phyloP scores from a whole-genome alignment of 306 rosid genomes.

The cucumber (Cucumis sativus) region Cucumber_9930_V3 NC_026661.2:11248501-11249000 shows the following conservation, averaged over 20 bases:
- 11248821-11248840: background rate
- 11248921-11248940: background rate
- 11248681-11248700: constrained; percentile 2
- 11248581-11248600: constrained; percentile 15
- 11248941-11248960: background rate
- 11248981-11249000: background rate
- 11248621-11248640: constrained; percentile 18
- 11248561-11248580: background rate
- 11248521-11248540: background rate
- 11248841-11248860: background rate
- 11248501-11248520: constrained; percentile 18
- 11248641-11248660: constrained; percentile 31
- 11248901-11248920: background rate
- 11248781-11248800: background rate
- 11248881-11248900: background rate
- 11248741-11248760: background rate
- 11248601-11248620: constrained; percentile 41
- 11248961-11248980: background rate
- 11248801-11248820: background rate
- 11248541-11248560: constrained; percentile 14
- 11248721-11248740: background rate
- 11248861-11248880: background rate
- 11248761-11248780: background rate
- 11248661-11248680: constrained; percentile 45
- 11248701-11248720: background rate